Base-by-base conservation (phyloP, 2,329 filamentous ascomycete genomes). In the Aspergillus brunneoviolaceus region DNA sequence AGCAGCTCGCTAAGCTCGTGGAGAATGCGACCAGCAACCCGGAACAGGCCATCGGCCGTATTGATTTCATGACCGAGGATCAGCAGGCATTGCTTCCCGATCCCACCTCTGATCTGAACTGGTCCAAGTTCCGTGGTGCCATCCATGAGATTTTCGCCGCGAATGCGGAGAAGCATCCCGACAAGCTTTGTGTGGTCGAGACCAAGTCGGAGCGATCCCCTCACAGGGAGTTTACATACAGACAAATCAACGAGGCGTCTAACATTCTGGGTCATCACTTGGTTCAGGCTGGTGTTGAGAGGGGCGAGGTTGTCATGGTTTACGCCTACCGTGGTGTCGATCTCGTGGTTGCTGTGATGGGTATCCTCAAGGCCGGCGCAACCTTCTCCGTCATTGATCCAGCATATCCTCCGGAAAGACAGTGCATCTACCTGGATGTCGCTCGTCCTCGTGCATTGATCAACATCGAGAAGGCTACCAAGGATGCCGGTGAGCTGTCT, bases 231-330 rank as follows among this genome's bases (percentile, higher is more conserved):
- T 97, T 95, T 76, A 94, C 87, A 25, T 98, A 97, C 75, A 81
- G 82, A 65, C 91, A 96, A 70, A 96, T 98, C 71, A 84, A 92
- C 71, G 89, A 96, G 78, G 88, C 89, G 0, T 89, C 91, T 31
- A 96, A 96, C 73, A 82, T 86, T 19, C 76, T 97, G 6, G 90
- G 92, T 23, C 87, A 96, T 76, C 85, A 96, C 71, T 82, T 97
- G 21, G 84, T 89, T 57, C 82, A 88, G 54, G 83, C 87, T 69
- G 92, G 93, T 60, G 82, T 92, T 64, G 82, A 87, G 60, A 82
- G 87, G 66, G 92, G 92, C 9, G 92, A 98, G 72, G 92, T 96
- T 2, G 92, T 96, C 69, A 96, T 96, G 91, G 90, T 95, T 64
- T 97, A 88, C 72, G 91, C 91, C 58, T 85, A 96, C 76, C 87